phyloP scores from a whole-genome alignment of 352 stramenopile genomes.

The Globisporangium mamillatum region DNA sequence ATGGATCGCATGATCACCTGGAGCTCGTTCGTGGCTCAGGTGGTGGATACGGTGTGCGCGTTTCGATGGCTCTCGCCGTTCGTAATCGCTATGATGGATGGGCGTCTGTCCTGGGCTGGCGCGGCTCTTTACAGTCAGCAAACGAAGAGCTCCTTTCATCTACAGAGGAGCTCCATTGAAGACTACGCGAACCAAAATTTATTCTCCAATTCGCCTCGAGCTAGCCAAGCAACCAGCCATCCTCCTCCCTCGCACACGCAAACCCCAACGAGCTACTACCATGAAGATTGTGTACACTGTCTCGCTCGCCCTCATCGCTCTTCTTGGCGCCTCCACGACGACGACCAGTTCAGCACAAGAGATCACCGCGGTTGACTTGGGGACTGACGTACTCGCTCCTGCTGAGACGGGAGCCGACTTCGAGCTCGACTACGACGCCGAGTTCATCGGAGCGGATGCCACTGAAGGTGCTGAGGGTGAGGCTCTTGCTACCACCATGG shows the following conservation, averaged over 20 bases:
- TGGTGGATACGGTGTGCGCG: neutral
- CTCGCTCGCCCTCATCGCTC: constrained; percentile 6
- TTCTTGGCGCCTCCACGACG: constrained; percentile 5
- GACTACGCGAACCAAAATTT: neutral
- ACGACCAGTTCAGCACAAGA: constrained; percentile 5
- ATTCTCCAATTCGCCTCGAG: constrained; percentile 3
- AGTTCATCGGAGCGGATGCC: constrained; percentile 1
- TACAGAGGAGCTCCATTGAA: neutral
- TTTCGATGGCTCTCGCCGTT: neutral
- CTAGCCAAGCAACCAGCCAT: neutral
- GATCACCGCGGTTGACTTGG: neutral
- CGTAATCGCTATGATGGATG: neutral
- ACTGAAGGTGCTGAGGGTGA: neutral
- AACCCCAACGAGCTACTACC: neutral
- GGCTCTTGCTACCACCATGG: neutral
- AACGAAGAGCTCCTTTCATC: neutral
- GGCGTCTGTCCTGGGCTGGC: neutral
- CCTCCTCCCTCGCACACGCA: neutral
- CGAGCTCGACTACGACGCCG: constrained; percentile 1
- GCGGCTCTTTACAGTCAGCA: neutral
- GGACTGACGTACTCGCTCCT: neutral
- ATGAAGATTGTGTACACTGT: constrained; percentile 13
- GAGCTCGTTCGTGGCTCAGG: neutral
- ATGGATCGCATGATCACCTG: neutral
- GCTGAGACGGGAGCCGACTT: neutral